phyloP scores from a whole-genome alignment of 176 grass and related monocot genomes.

The Aechmea fasciata region DNA sequence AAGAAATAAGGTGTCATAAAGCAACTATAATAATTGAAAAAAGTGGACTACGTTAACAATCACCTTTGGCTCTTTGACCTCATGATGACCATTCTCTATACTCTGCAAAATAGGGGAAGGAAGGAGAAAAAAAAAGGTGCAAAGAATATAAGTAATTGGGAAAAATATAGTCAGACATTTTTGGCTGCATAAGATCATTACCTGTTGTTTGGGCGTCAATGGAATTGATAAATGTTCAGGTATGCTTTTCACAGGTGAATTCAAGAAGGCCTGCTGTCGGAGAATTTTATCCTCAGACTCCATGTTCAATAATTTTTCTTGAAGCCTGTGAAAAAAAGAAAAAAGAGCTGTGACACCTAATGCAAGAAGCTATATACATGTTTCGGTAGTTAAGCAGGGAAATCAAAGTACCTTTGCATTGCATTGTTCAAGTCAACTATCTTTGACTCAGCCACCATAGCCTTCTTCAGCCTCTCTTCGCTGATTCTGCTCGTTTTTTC shows the following conservation, averaged over 20 bases:
- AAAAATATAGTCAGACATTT: too few relatives aligned
- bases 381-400: too few relatives aligned
- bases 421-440: constrained; percentile 71
- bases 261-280: constrained; percentile 53
- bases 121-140: too few relatives aligned
- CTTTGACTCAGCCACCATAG: constrained; percentile 66
- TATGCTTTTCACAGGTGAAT: constrained; percentile 21
- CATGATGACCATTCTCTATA: too few relatives aligned
- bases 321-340: constrained; percentile 34
- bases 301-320: constrained; percentile 60
- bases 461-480: constrained; percentile 80
- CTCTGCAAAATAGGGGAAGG: too few relatives aligned
- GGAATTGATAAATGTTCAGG: constrained; percentile 16
- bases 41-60: too few relatives aligned
- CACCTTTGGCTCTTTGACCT: too few relatives aligned
- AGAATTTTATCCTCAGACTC: constrained; percentile 70
- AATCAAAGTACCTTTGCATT: constrained; percentile 51
- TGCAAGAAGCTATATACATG: background rate
- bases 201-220: too few relatives aligned
- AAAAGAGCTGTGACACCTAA: constrained; percentile 8
- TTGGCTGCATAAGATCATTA: too few relatives aligned
- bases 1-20: too few relatives aligned
- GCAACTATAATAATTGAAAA: too few relatives aligned
- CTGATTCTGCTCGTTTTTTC: constrained; percentile 87
- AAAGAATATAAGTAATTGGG: too few relatives aligned